phyloP scores from a whole-genome alignment of 768 basidiomycete species.

The Lyophyllum atratum region DNA sequence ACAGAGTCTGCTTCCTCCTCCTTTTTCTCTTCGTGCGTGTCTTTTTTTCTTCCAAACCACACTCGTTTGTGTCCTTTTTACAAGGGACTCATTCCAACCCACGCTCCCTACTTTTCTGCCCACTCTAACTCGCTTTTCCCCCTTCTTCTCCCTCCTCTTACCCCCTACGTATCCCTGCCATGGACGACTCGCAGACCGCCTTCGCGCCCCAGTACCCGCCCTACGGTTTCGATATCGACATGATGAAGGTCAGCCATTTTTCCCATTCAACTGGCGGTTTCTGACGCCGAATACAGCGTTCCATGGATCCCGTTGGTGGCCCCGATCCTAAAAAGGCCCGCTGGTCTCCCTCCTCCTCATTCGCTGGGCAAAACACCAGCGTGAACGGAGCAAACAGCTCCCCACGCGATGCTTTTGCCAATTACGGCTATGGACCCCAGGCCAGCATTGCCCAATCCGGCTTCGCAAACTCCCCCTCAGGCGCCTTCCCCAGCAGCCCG shows the following conservation, averaged over 20 bases:
- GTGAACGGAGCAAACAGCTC: slow-evolving; percentile 34
- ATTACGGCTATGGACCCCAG: slow-evolving; percentile 85
- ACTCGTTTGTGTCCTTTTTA: slow-evolving; percentile 36
- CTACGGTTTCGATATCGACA: slow-evolving; percentile 83
- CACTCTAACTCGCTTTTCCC: slow-evolving; percentile 46
- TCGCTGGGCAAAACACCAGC: slow-evolving; percentile 39
- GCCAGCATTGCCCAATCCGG: slow-evolving; percentile 60
- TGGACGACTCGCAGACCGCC: slow-evolving; percentile 77
- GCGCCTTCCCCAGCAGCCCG: slow-evolving; percentile 53
- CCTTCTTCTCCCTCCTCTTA: slow-evolving; percentile 40
- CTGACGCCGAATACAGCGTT: slow-evolving; percentile 52
- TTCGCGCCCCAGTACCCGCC: slow-evolving; percentile 69
- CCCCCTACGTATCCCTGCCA: slow-evolving; percentile 36
- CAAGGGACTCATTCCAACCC: slow-evolving; percentile 36
- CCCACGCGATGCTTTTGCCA: slow-evolving; percentile 73
- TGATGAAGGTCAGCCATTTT: slow-evolving; percentile 75
- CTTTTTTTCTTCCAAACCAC: slow-evolving; percentile 30
- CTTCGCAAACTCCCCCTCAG: slow-evolving; percentile 50
- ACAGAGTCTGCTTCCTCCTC: slow-evolving; percentile 17
- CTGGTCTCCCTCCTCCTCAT: slow-evolving; percentile 73
- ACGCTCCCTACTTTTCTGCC: slow-evolving; percentile 56
- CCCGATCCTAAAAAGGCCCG: slow-evolving; percentile 90
- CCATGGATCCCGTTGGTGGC: slow-evolving; percentile 81
- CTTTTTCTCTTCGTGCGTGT: slow-evolving; percentile 31
- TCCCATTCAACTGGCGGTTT: slow-evolving; percentile 1